Conservation (phyloP, 2,329 filamentous ascomycete species). For the Furcasterigmium furcatum region DNA sequence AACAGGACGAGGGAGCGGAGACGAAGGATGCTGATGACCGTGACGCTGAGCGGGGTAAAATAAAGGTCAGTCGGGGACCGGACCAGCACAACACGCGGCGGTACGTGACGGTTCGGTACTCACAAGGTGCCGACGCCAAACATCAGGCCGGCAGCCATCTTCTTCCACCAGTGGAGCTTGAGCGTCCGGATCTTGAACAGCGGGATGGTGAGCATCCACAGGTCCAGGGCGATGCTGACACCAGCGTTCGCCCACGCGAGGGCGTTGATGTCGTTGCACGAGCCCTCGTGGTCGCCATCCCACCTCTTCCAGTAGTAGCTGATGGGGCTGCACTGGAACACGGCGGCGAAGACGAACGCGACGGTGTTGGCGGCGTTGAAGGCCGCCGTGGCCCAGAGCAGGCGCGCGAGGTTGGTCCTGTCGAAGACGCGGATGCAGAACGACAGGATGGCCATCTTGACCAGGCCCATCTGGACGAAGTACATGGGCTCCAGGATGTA, state of each 20-base stretch:
- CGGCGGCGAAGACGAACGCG: slow-evolving; percentile 24
- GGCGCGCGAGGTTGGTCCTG: slow-evolving; percentile 19
- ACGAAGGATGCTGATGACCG: slow-evolving; percentile 24
- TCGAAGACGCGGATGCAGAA: slow-evolving; percentile 42
- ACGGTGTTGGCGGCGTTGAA: slow-evolving; percentile 25
- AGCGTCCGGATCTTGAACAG: slow-evolving; percentile 31
- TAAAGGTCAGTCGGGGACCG: no score
- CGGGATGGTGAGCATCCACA: slow-evolving; percentile 38
- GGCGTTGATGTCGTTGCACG: slow-evolving; percentile 34
- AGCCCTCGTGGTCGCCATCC: slow-evolving; percentile 33
- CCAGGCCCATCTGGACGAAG: slow-evolving; percentile 29
- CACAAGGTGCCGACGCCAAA: slow-evolving; percentile 39
- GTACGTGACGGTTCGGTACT: slow-evolving; percentile 14
- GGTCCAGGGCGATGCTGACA: slow-evolving; percentile 37
- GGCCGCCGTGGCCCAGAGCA: slow-evolving; percentile 26
- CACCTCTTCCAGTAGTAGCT: slow-evolving; percentile 36
- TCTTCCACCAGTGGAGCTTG: slow-evolving; percentile 34
- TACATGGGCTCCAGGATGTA: slow-evolving; percentile 33
- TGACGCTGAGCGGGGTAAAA: slow-evolving; percentile 18
- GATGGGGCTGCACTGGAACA: slow-evolving; percentile 36
- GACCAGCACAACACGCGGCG: no score
- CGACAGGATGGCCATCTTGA: slow-evolving; percentile 36
- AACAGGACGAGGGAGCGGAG: slow-evolving; percentile 21
- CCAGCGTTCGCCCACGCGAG: slow-evolving; percentile 38
- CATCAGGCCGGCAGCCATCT: slow-evolving; percentile 37